Evolutionary conservation across 257 asterid species (phyloP).

Genomic region (Solanum megistacrolobum): DNA sequence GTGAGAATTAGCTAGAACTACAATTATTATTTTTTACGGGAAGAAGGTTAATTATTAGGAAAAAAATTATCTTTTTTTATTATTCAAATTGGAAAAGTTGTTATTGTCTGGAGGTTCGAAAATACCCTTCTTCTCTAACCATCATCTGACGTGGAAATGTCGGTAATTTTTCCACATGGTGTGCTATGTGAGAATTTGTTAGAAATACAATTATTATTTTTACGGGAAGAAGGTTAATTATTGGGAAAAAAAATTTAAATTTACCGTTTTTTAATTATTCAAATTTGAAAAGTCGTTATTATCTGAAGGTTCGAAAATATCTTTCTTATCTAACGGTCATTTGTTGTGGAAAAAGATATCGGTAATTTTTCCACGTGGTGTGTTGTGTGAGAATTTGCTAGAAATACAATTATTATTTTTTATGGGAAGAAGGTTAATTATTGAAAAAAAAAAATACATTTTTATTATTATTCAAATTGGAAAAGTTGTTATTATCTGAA

Average conservation of each 20-base stretch:
- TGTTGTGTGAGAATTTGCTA: not conserved
- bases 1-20: not conserved
- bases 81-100: not conserved
- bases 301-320: not conserved
- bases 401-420: not conserved
- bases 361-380: not conserved
- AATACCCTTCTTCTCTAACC: not conserved
- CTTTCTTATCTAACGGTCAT: not conserved
- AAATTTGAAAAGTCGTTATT: not conserved
- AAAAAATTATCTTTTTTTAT: not conserved
- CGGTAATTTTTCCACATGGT: not conserved
- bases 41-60: not conserved
- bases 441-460: too few relatives aligned
- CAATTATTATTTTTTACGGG: not conserved
- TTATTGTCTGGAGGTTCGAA: not conserved
- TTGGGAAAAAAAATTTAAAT: too few relatives aligned
- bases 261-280: not conserved
- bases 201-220: too few relatives aligned
- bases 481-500: not conserved
- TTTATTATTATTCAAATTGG: not conserved
- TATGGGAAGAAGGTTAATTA: not conserved
- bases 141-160: not conserved
- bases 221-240: too few relatives aligned
- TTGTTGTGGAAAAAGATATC: too few relatives aligned
- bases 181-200: too few relatives aligned